These are phyloP conservation scores for Fagopyrum homotropicum DNA, from an alignment of 148 eudicot species.

Conservation along the genomic window DNA sequence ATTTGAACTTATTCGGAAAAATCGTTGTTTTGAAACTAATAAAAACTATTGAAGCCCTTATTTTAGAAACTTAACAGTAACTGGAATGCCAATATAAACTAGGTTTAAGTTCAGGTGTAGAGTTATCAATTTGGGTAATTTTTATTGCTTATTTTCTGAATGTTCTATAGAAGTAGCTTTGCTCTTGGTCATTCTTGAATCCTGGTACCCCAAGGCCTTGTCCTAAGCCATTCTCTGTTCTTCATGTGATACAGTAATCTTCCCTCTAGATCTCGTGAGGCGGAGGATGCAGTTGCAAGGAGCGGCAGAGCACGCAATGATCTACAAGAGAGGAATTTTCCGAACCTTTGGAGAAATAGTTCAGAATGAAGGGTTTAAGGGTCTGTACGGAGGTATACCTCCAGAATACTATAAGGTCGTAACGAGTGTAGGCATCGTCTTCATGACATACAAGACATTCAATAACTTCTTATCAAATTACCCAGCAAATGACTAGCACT, in stretches of 20 bases:
- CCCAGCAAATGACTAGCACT: conserved; percentile 25
- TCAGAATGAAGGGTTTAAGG: conserved; percentile 26
- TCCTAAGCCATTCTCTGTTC: not conserved
- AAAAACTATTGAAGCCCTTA: not conserved
- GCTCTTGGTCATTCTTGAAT: not conserved
- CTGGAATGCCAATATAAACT: not conserved
- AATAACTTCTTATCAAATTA: conserved; percentile 56
- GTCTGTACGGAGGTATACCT: conserved; percentile 49
- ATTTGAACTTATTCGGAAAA: not conserved
- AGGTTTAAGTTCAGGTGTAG: not conserved
- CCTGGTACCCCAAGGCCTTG: too few relatives aligned
- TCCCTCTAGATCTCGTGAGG: conserved; percentile 91
- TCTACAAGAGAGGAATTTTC: conserved; percentile 62
- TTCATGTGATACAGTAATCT: conserved; percentile 50
- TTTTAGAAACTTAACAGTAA: not conserved
- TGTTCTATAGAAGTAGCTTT: not conserved
- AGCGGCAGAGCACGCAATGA: conserved; percentile 81
- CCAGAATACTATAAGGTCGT: conserved; percentile 57
- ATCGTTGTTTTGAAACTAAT: not conserved
- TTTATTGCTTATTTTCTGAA: too few relatives aligned
- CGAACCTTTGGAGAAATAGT: conserved; percentile 52
- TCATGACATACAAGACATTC: conserved; percentile 53
- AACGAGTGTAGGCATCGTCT: conserved; percentile 46
- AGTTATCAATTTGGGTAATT: too few relatives aligned
- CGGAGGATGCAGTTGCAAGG: conserved; percentile 96